These are phyloP conservation scores for Cutaneotrichosporon spelunceum DNA, from an alignment of 1,284 basidiomycete species.

Conservation along the genomic window DNA sequence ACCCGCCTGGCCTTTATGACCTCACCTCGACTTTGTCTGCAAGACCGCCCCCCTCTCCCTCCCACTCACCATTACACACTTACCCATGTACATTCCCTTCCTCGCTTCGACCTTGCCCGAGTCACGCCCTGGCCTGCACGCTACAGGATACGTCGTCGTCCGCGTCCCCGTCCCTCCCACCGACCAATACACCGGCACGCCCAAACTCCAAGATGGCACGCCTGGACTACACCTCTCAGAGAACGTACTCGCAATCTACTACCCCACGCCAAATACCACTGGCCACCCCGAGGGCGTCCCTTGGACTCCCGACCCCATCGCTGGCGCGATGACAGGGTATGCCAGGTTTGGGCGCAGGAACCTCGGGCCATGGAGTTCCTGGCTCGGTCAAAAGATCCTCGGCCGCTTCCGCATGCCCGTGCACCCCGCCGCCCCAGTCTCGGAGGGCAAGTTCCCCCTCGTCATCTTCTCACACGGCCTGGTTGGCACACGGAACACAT, in stretches of 20 bases:
- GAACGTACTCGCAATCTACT: slow-evolving; percentile 40
- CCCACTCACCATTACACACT: neutral
- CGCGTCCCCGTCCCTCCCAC: neutral
- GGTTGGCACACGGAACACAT: slow-evolving; percentile 66
- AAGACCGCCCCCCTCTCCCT: neutral
- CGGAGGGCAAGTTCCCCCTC: slow-evolving; percentile 57
- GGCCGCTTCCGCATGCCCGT: neutral
- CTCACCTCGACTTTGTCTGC: neutral
- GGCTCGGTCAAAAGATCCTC: neutral
- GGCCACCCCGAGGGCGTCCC: slow-evolving; percentile 13
- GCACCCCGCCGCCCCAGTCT: neutral
- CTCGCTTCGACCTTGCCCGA: neutral
- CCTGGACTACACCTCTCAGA: slow-evolving; percentile 27
- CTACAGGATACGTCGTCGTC: neutral
- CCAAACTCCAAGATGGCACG: slow-evolving; percentile 10
- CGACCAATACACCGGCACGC: neutral
- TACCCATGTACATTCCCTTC: slow-evolving; percentile 6
- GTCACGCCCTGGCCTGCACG: neutral
- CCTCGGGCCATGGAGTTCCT: neutral
- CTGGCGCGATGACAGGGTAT: neutral
- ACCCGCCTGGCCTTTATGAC: neutral
- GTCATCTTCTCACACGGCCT: slow-evolving; percentile 78
- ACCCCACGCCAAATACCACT: slow-evolving; percentile 28
- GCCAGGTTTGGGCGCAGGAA: neutral
- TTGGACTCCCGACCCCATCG: neutral